phyloP scores from a whole-genome alignment of 2,329 filamentous ascomycete species.

The Ophiostoma novo-ulmi region DNA sequence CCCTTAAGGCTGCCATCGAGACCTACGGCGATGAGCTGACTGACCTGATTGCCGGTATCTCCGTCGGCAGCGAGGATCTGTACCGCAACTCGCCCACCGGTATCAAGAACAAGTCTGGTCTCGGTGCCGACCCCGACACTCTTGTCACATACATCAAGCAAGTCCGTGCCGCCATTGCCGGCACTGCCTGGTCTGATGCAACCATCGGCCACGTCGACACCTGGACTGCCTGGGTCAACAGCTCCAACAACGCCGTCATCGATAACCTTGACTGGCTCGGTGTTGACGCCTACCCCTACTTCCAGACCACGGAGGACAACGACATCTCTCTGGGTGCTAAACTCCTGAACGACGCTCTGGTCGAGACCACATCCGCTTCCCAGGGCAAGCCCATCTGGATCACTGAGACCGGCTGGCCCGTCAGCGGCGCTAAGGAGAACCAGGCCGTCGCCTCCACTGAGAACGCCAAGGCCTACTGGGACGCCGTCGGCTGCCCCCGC shows the following conservation, averaged over 20 bases:
- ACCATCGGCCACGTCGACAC: conserved; percentile 82
- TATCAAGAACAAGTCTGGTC: conserved; percentile 54
- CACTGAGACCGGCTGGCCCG: conserved; percentile 84
- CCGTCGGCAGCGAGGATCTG: conserved; percentile 79
- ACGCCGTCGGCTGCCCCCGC: conserved; percentile 67
- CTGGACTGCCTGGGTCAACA: conserved; percentile 74
- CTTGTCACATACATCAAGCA: conserved; percentile 66
- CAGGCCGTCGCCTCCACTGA: conserved; percentile 56
- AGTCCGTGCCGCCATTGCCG: conserved; percentile 58
- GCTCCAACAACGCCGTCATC: conserved; percentile 65
- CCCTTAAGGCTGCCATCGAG: conserved; percentile 62
- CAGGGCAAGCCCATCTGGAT: conserved; percentile 73
- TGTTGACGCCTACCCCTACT: conserved; percentile 82
- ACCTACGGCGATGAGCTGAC: conserved; percentile 64
- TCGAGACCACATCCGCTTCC: conserved; percentile 53
- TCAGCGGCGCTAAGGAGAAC: conserved; percentile 60
- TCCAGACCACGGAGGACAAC: conserved; percentile 64
- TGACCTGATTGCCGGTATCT: conserved; percentile 70
- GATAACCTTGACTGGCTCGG: conserved; percentile 71
- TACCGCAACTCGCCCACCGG: conserved; percentile 73
- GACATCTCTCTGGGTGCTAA: conserved; percentile 56
- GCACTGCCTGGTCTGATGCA: conserved; percentile 53
- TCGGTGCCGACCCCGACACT: conserved; percentile 56
- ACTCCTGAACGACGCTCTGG: conserved; percentile 64
- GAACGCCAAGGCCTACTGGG: conserved; percentile 78